Conservation (phyloP, 2,329 filamentous ascomycete species). For the Sporothrix phasma region DNA sequence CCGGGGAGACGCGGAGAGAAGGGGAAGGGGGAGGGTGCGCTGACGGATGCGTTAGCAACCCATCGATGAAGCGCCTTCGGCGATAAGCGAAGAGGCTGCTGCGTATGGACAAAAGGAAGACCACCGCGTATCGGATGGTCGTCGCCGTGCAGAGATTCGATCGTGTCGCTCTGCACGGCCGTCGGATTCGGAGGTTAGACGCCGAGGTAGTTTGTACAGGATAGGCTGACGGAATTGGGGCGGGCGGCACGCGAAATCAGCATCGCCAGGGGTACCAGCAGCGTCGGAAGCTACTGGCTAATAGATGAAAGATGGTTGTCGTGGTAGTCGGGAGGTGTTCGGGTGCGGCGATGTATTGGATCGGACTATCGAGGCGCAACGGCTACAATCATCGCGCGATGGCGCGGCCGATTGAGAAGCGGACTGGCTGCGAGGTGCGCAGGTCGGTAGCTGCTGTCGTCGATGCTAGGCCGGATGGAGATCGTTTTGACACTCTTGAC, state of each 20-base stretch:
- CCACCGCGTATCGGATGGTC: neutral
- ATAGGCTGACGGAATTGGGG: neutral
- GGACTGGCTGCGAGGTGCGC: neutral
- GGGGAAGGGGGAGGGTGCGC: neutral
- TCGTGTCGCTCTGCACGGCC: neutral
- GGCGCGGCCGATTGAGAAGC: neutral
- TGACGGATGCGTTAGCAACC: slow-evolving; percentile 4
- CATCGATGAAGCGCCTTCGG: slow-evolving; percentile 7
- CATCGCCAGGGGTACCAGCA: neutral
- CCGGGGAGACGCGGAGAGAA: neutral
- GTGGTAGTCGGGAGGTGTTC: too few relatives aligned
- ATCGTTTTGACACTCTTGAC: slow-evolving; percentile 1
- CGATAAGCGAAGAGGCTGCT: neutral
- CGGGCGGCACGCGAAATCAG: neutral
- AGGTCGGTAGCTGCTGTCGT: neutral
- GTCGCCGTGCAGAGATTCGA: neutral
- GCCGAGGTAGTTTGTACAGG: neutral
- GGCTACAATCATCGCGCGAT: slow-evolving; percentile 2
- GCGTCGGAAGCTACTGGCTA: neutral
- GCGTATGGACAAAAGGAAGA: neutral
- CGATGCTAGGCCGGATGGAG: neutral
- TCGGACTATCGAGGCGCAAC: neutral
- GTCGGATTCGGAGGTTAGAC: neutral
- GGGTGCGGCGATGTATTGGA: neutral
- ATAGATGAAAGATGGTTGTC: neutral